These are phyloP conservation scores for Paratinospora sagittata DNA, from an alignment of 164 flowering plant species.

Conservation along the genomic window DNA sequence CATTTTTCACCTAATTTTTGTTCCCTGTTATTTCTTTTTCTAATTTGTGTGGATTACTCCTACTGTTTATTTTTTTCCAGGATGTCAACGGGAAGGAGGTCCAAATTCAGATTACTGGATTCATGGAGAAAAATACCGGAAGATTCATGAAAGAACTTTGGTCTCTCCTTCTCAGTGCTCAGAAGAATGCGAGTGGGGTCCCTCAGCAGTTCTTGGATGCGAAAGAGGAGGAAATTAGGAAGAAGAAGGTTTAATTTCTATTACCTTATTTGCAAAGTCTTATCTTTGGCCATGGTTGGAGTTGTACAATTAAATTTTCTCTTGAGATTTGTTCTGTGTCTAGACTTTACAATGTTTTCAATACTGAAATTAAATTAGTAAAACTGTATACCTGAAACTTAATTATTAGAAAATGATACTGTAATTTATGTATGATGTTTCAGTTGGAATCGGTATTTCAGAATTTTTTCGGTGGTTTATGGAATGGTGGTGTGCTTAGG, in stretches of 20 bases:
- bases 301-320: too few relatives aligned
- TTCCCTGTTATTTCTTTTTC: neutral
- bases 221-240: conserved; percentile 77
- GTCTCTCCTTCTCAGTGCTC: conserved; percentile 82
- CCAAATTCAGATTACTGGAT: conserved; percentile 88
- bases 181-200: conserved; percentile 83
- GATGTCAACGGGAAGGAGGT: conserved; percentile 86
- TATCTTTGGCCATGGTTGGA: neutral
- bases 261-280: neutral
- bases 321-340: too few relatives aligned
- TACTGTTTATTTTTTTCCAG: conserved; percentile 32
- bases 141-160: conserved; percentile 99
- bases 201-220: conserved; percentile 97
- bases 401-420: too few relatives aligned
- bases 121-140: conserved; percentile 96
- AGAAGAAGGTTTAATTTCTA: conserved; percentile 54
- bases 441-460: too few relatives aligned
- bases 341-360: too few relatives aligned
- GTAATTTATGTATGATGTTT: too few relatives aligned
- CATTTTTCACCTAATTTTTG: neutral
- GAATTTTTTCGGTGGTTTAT: too few relatives aligned
- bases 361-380: too few relatives aligned
- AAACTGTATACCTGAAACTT: too few relatives aligned
- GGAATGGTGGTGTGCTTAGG: too few relatives aligned
- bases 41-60: neutral